These are phyloP conservation scores for Ormosia semicastrata DNA, from an alignment of 306 rosid genomes.

Conservation along the genomic window DNA sequence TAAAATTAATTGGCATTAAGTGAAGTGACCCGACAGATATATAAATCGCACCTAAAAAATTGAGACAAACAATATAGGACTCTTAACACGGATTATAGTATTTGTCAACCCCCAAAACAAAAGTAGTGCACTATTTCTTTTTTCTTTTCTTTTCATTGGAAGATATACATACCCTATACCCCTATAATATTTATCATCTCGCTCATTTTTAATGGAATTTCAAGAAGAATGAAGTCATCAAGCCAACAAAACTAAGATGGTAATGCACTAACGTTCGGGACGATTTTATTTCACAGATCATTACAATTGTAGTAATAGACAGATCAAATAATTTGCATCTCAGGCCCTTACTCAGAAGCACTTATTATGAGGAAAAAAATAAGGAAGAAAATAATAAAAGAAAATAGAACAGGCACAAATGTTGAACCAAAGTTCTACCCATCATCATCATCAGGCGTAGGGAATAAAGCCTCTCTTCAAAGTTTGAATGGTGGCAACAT, in stretches of 20 bases:
- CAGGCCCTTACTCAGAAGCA: neutral
- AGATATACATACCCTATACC: no score
- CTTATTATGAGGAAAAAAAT: neutral
- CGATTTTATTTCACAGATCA: neutral
- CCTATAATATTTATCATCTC: neutral
- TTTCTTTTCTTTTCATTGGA: no score
- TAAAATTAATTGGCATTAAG: no score
- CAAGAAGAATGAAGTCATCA: neutral
- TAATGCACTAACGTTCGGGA: neutral
- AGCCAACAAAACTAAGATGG: neutral
- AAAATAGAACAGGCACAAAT: neutral
- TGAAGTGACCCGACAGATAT: no score
- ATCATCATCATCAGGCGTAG: neutral
- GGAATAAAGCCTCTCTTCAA: slow-evolving; percentile 49
- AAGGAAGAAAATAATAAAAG: no score
- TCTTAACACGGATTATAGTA: no score
- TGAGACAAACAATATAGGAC: no score
- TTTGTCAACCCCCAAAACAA: no score
- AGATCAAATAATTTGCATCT: neutral
- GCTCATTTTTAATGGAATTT: neutral
- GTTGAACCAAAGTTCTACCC: neutral
- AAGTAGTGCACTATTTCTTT: no score
- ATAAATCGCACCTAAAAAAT: no score
- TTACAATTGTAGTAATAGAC: neutral
- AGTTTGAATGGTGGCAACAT: slow-evolving; percentile 38